Percentiles rank a stretch among this genome's conserved stretches.
These are phyloP conservation scores for Jacaranda mimosifolia DNA, from an alignment of 257 asterid species.

Conservation along the genomic window DNA sequence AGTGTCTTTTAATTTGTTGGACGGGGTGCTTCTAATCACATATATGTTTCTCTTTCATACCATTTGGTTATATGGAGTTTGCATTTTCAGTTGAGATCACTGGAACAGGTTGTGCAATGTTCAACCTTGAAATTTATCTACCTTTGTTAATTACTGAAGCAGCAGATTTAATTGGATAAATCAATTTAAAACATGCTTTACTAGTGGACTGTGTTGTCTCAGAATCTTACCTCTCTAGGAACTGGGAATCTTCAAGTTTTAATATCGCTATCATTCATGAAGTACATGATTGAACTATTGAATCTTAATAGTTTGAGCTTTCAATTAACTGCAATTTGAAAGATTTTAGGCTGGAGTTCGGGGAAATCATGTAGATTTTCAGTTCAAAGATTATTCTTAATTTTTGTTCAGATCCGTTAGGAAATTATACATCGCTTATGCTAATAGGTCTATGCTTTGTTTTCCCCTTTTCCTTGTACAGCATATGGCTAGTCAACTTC, in stretches of 20 bases:
- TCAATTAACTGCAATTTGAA: background rate
- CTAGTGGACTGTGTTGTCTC: too few relatives aligned
- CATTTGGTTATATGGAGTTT: background rate
- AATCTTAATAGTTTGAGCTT: constrained; percentile 2
- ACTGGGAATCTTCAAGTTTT: too few relatives aligned
- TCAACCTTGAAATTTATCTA: background rate
- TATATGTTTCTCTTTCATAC: constrained; percentile 10
- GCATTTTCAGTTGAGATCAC: constrained; percentile 19
- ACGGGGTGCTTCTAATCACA: background rate
- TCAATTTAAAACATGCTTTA: too few relatives aligned
- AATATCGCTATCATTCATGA: background rate
- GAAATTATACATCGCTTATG: background rate
- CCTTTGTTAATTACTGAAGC: constrained; percentile 8
- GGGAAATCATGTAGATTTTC: background rate
- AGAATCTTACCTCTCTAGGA: too few relatives aligned
- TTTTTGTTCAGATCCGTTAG: background rate
- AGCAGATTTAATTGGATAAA: background rate
- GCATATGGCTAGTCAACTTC: constrained; percentile 87
- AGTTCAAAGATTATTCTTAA: constrained; percentile 4
- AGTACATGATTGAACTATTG: constrained; percentile 11
- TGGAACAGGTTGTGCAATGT: background rate
- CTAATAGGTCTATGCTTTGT: background rate
- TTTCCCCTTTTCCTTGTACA: constrained; percentile 43
- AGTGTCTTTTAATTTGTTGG: background rate
- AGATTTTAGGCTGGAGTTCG: constrained; percentile 10